phyloP scores from a whole-genome alignment of 1,284 basidiomycete species.

The Sporisorium sorghi region DNA sequence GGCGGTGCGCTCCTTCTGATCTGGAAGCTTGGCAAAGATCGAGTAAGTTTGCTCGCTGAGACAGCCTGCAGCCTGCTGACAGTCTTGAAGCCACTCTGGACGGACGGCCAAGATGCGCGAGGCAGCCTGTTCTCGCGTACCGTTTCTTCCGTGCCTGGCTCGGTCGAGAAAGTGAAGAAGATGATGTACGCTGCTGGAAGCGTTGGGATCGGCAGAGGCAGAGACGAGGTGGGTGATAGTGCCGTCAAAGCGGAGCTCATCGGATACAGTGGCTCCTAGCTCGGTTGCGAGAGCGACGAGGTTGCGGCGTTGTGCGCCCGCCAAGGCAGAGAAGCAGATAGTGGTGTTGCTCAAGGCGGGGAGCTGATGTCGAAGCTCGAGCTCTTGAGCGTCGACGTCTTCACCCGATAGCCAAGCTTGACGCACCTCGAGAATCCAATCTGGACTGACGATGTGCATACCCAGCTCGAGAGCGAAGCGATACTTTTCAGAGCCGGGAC shows the following conservation, averaged over 20 bases:
- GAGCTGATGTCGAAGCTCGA: constrained; percentile 74
- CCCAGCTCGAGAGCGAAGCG: constrained; percentile 80
- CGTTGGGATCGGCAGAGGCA: constrained; percentile 72
- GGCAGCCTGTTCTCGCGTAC: constrained; percentile 74
- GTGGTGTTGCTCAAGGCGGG: constrained; percentile 77
- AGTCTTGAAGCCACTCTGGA: constrained; percentile 90
- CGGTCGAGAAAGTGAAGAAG: constrained; percentile 47
- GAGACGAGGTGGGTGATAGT: constrained; percentile 70
- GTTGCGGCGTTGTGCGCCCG: constrained; percentile 29
- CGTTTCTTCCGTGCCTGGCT: constrained; percentile 74
- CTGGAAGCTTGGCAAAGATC: constrained; percentile 40
- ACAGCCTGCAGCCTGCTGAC: constrained; percentile 76
- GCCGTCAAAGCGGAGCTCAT: constrained; percentile 68
- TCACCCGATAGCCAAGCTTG: constrained; percentile 81
- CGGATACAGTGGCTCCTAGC: constrained; percentile 43
- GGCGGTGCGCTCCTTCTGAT: constrained; percentile 13
- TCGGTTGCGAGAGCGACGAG: constrained; percentile 31
- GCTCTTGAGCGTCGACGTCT: constrained; percentile 77
- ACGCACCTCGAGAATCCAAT: constrained; percentile 79
- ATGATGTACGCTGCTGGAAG: constrained; percentile 72
- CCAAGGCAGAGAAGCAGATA: constrained; percentile 74
- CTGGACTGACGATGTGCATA: constrained; percentile 79
- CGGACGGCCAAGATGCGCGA: constrained; percentile 81
- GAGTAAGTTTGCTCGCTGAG: constrained; percentile 55
- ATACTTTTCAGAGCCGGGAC: constrained; percentile 82